Base-by-base conservation (phyloP, 1,284 basidiomycete genomes). In the Ganoderma resinaceum region DNA sequence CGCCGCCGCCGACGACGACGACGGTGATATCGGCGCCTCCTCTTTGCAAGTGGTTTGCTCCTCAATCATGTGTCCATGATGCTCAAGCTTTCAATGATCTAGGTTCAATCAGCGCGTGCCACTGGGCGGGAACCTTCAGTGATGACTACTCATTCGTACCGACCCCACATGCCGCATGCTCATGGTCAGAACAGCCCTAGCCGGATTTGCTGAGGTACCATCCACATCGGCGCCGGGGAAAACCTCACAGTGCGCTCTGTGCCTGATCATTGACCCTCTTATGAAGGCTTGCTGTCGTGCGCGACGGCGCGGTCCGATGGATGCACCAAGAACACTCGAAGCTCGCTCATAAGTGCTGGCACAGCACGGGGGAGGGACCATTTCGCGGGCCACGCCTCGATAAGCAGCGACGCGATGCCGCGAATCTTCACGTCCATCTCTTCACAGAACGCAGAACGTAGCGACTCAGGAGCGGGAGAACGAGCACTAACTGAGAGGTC, bases 361-460 rank as follows among this genome's bases (percentile, higher is more conserved):
- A 55, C 31, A 33, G 20, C 18, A 37, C 20, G n/a, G 20, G 11
- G 37, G 52, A 20, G 29, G 52, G 52, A 31, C 31, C 12, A 58
- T 20, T 37, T 37, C 55, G 55, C 6, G 5, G 8, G 9, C 31
- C 23, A 11, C 31, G 31, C 29, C 16, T 29, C 52, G 52, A 55
- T 55, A 33, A 55, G 52, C 52, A 55, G 29, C 52, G 16, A 18
- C 29, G 20, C 18, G 31, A 55, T 55, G 52, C 52, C 29, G 49
- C 33, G 29, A 31, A 18, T 33, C 52, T 55, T 55, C 52, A 18
- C 8, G 8, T n/a, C 46, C 46, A 12, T n/a, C 31, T 31, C 52
- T 55, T 55, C 52, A 55, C 52, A 63, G 62, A 62, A 40, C 37
- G 23, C 52, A 57, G 37, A 63, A 40, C 37, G 23, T 4, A 7